Conservation (phyloP, 164 flowering plant species). For the Vitis rotundifolia region DNA sequence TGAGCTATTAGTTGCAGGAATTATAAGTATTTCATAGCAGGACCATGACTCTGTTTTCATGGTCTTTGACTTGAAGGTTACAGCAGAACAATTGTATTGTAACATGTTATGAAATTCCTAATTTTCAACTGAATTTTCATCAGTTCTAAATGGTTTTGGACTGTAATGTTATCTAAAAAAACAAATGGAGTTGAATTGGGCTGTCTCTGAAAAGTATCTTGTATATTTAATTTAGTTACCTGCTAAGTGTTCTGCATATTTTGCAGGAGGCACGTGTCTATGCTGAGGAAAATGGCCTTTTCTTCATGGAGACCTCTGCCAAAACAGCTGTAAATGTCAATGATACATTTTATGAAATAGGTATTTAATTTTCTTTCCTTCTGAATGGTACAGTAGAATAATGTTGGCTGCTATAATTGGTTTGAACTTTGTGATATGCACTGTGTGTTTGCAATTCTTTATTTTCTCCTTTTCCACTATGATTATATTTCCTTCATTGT, state of each 20-base stretch:
- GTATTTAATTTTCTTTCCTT: conserved; percentile 23
- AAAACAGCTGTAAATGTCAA: conserved; percentile 79
- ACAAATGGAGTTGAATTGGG: too few species aligned
- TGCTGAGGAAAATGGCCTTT: conserved; percentile 86
- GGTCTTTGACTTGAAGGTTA: too few species aligned
- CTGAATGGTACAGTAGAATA: conserved; percentile 1
- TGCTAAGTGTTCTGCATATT: neutral
- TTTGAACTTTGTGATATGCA: neutral
- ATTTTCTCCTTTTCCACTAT: neutral
- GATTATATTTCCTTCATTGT: neutral
- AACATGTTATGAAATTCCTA: too few species aligned
- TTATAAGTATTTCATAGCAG: too few species aligned
- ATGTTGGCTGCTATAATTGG: neutral
- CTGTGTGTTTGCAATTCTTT: neutral
- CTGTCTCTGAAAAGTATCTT: too few species aligned
- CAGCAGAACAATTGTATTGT: too few species aligned
- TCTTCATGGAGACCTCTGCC: conserved; percentile 90
- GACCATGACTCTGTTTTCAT: too few species aligned
- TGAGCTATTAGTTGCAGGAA: too few species aligned
- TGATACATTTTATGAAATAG: conserved; percentile 83
- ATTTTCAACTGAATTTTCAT: too few species aligned
- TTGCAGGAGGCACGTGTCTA: conserved; percentile 73
- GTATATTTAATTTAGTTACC: too few species aligned
- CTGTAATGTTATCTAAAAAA: too few species aligned
- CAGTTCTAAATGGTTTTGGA: too few species aligned